phyloP scores from a whole-genome alignment of 306 rosid species.

The Inga oerstediana region DNA sequence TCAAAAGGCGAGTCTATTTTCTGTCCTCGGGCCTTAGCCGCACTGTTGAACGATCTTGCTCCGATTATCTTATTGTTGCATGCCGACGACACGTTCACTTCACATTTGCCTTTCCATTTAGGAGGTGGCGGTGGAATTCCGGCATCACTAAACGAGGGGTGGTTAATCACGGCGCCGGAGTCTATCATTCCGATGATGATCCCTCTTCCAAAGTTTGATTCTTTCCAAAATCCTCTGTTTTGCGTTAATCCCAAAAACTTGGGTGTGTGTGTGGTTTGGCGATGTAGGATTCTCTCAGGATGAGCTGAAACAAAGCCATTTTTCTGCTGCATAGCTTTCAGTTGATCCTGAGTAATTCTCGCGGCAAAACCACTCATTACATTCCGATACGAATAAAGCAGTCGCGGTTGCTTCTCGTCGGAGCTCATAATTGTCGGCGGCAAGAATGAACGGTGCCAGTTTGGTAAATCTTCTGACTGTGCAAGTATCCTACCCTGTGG shows the following conservation, averaged over 20 bases:
- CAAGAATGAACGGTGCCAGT: slow-evolving; percentile 67
- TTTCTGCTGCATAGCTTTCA: slow-evolving; percentile 43
- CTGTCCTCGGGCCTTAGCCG: slow-evolving; percentile 23
- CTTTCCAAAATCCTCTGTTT: slow-evolving; percentile 60
- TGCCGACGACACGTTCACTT: slow-evolving; percentile 39
- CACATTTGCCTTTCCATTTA: slow-evolving; percentile 84
- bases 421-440: slow-evolving; percentile 40
- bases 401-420: slow-evolving; percentile 24
- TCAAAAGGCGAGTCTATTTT: slow-evolving; percentile 38
- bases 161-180: slow-evolving; percentile 57
- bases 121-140: slow-evolving; percentile 73
- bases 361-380: slow-evolving; percentile 75
- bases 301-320: slow-evolving; percentile 60
- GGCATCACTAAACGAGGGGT: slow-evolving; percentile 65
- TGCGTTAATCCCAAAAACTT: slow-evolving; percentile 60
- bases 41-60: slow-evolving; percentile 53
- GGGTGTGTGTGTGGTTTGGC: slow-evolving; percentile 67
- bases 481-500: slow-evolving; percentile 41
- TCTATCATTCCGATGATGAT: slow-evolving; percentile 73
- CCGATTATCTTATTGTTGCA: slow-evolving; percentile 84
- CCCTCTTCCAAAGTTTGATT: slow-evolving; percentile 64
- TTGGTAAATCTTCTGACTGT: slow-evolving; percentile 39
- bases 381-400: slow-evolving; percentile 50
- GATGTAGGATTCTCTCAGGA: slow-evolving; percentile 37
- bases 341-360: slow-evolving; percentile 55